Conservation (phyloP, 441 rosid genomes). For the Capsella rubella region DNA sequence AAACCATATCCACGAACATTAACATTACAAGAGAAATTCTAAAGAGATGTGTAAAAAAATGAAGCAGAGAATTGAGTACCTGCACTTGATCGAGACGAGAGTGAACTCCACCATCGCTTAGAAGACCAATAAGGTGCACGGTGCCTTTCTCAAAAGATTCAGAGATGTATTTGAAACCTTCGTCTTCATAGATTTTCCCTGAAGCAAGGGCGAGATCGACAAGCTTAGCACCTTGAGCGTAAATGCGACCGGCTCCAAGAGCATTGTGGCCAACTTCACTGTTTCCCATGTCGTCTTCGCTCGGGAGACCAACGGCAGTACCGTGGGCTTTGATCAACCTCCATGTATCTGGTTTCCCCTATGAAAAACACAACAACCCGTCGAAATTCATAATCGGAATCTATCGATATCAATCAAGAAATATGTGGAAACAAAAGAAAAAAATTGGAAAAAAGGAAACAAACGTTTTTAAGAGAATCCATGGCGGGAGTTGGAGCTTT, state of each 20-base stretch:
- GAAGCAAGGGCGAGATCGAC: conserved; percentile 91
- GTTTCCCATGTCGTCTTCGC: conserved; percentile 99
- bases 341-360: conserved; percentile 86
- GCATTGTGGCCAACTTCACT: conserved; percentile 99
- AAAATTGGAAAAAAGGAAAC: neutral
- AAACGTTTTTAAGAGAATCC: conserved; percentile 90
- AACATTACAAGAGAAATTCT: neutral
- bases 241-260: conserved; percentile 96
- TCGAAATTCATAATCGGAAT: neutral
- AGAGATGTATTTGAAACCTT: conserved; percentile 81
- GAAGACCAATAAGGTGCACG: conserved; percentile 81
- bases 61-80: conserved; percentile 44
- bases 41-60: neutral
- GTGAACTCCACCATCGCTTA: conserved; percentile 98
- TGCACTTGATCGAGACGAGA: conserved; percentile 93
- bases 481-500: conserved; percentile 88
- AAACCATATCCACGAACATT: neutral
- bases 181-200: conserved; percentile 83
- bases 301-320: conserved; percentile 90
- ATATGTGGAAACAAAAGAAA: neutral
- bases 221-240: conserved; percentile 97
- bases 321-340: conserved; percentile 92
- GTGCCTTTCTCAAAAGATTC: conserved; percentile 70
- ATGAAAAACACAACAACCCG: neutral
- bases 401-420: neutral